Evolutionary conservation across 164 flowering plant species (phyloP), one percentile per base, ranked within the genome.

Genomic region (Echeveria elegans): DNA sequence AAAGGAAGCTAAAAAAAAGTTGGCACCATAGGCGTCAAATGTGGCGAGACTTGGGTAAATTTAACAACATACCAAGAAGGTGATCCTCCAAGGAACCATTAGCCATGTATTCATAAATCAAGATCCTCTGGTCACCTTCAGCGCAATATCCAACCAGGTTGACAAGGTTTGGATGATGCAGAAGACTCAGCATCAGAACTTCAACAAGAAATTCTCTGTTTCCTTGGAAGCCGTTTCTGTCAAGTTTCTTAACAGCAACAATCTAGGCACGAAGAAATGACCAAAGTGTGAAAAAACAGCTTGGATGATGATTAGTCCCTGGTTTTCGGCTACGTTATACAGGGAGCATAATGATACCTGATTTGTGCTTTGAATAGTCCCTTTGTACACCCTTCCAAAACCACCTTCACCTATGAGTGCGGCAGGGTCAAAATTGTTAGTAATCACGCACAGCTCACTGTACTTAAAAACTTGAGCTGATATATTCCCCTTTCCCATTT

Each of bases 301-400:
- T 29, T 56, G 32, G 11, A 26, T 56, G 61, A 26, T 26, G 2
- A 29, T 56, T n/a, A n/a, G 32, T 28, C 26, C 18, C 28, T 5
- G 6, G 7, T 56, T 26, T 56, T 56, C 28, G 26, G 4, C 32
- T 19, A 8, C 14, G 21, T 4, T 5, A n/a, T 14, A 28, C 45
- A 37, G 67, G 43, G 41, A 41, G 16, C 29, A 66, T 4, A 26
- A 52, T 4, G 18, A 16, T 83, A 86, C 90, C 66, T 83, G 81
- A 31, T 83, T 76, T 73, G 58, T 50, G 77, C 62, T 75, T 50
- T 76, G 77, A 30, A 86, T 30, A 50, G 26, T 61, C 30, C 90
- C 94, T 76, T 82, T 86, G 78, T 88, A 88, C 15, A 90, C 96
- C 75, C 87, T 82, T 68, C 96, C 96, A 58, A 88, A 90, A 7